A percentile compares a stretch with the other conserved stretches of the same genome.
Conservation (phyloP, 345 rosid genomes). For the Excoecaria agallocha region DNA sequence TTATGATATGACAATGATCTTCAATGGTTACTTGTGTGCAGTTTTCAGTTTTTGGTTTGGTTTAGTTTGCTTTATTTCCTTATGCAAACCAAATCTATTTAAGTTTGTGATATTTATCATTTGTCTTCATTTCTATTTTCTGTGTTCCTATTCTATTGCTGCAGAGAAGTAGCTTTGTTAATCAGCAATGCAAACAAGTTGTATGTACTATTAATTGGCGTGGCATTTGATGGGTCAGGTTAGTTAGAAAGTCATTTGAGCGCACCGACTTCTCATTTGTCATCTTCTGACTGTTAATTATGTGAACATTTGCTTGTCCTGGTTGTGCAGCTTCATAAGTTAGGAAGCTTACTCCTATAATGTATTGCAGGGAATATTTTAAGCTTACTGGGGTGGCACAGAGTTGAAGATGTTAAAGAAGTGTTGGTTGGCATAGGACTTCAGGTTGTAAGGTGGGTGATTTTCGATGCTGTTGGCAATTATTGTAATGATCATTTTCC, state of each 20-base stretch:
- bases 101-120: neutral
- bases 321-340: conserved; percentile 18
- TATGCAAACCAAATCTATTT: neutral
- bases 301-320: conserved; percentile 8
- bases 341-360: conserved; percentile 28
- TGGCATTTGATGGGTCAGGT: conserved; percentile 71
- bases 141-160: conserved; percentile 24
- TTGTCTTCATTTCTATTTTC: conserved; percentile 7
- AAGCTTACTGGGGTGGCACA: conserved; percentile 64
- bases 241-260: conserved; percentile 29
- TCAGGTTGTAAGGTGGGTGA: conserved; percentile 79
- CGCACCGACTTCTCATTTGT: conserved; percentile 18
- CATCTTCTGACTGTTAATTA: conserved; percentile 13
- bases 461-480: conserved; percentile 19
- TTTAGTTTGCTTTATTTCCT: neutral
- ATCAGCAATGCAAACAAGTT: conserved; percentile 61
- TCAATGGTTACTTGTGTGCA: neutral
- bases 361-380: conserved; percentile 53
- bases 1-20: neutral
- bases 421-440: conserved; percentile 75
- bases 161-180: conserved; percentile 79
- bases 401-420: conserved; percentile 64
- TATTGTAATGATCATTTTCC: conserved; percentile 19
- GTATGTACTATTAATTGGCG: conserved; percentile 63
- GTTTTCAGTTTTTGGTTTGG: neutral